Evolutionary conservation across 2,329 filamentous ascomycete species (phyloP).

Genomic region (Pseudogymnoascus sp.): DNA sequence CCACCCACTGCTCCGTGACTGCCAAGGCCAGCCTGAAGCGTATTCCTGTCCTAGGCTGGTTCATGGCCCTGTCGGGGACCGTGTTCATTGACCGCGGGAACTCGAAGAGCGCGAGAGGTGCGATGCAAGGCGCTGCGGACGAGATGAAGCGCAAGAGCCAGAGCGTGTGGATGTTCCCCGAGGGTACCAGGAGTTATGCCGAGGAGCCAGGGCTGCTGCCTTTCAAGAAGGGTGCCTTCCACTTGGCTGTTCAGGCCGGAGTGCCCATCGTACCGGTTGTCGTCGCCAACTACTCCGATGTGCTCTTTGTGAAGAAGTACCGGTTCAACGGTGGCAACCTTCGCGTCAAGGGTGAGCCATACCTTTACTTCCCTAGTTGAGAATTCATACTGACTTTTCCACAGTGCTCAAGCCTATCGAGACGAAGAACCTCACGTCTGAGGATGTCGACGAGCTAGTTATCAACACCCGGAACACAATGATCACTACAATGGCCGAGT

Average conservation of each 20-base stretch:
- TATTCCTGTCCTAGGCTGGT: constrained; percentile 86
- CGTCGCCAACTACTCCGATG: constrained; percentile 69
- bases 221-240: constrained; percentile 99
- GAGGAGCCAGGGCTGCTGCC: constrained; percentile 73
- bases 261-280: constrained; percentile 88
- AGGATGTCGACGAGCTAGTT: constrained; percentile 71
- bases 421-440: constrained; percentile 63
- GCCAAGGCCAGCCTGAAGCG: constrained; percentile 79
- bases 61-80: constrained; percentile 79
- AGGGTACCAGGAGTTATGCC: constrained; percentile 87
- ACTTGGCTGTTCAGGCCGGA: constrained; percentile 86
- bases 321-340: constrained; percentile 64
- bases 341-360: constrained; percentile 61
- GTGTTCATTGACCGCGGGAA: constrained; percentile 95
- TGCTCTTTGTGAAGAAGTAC: constrained; percentile 57
- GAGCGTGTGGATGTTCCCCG: constrained; percentile 81
- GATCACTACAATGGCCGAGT: constrained; percentile 55
- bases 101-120: constrained; percentile 70
- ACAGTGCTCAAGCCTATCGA: constrained; percentile 73
- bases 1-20: constrained; percentile 84
- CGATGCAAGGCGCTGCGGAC: constrained; percentile 74
- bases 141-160: constrained; percentile 69
- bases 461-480: constrained; percentile 65
- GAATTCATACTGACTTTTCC: constrained; percentile 13
- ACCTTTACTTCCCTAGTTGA: background rate